Evolutionary conservation across 495 filamentous ascomycete genomes (phyloP).

Genomic region (Talaromyces ruber): DNA sequence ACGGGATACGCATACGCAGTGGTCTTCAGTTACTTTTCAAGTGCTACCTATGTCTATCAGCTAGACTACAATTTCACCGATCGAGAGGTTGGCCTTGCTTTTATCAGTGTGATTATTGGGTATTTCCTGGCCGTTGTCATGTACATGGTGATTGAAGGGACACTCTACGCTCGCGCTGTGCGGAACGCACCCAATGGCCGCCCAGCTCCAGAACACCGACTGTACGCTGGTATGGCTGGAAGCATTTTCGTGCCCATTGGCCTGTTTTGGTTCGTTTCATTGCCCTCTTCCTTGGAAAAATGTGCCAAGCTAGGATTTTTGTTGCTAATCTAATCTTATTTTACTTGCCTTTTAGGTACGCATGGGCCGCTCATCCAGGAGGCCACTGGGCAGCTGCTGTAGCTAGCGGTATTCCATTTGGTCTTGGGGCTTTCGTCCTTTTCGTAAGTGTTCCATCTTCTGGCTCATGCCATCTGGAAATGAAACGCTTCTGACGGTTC

Average conservation of each 20-base stretch:
- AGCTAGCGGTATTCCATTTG: slow-evolving; percentile 2
- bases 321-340: background rate
- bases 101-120: slow-evolving; percentile 55
- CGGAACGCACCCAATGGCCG: background rate
- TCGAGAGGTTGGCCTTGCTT: slow-evolving; percentile 49
- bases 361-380: background rate
- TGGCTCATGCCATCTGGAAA: background rate
- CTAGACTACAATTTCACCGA: slow-evolving; percentile 51
- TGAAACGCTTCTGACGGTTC: background rate
- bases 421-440: slow-evolving; percentile 2
- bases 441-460: background rate
- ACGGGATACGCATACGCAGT: slow-evolving; percentile 74
- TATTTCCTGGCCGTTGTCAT: slow-evolving; percentile 56
- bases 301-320: background rate
- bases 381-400: slow-evolving; percentile 1
- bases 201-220: slow-evolving; percentile 44
- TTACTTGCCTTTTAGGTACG: background rate
- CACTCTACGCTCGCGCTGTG: background rate
- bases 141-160: background rate
- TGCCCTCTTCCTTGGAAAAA: background rate
- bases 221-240: slow-evolving; percentile 52
- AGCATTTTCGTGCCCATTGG: slow-evolving; percentile 44
- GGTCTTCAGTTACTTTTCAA: slow-evolving; percentile 72
- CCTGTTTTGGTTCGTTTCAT: slow-evolving; percentile 10
- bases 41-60: slow-evolving; percentile 53